Conservation (phyloP, 2,329 filamentous ascomycete genomes). For the Diplocarpon rosae region DNA sequence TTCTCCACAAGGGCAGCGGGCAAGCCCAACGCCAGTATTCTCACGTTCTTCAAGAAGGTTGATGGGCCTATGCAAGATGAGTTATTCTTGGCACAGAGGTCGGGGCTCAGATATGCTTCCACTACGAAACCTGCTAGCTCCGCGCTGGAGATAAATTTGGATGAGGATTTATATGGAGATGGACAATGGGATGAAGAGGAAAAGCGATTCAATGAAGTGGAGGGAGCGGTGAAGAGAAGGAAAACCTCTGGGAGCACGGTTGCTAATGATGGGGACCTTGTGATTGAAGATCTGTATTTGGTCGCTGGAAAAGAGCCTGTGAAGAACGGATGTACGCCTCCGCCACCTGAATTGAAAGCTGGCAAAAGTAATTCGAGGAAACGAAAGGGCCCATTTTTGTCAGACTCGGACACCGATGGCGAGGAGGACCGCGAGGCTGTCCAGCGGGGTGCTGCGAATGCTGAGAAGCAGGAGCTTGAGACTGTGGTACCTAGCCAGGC, state of each 20-base stretch:
- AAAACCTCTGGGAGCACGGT: slow-evolving; percentile 26
- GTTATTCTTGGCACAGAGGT: slow-evolving; percentile 39
- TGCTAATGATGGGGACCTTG: slow-evolving; percentile 3
- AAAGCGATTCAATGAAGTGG: slow-evolving; percentile 32
- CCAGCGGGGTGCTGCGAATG: slow-evolving; percentile 12
- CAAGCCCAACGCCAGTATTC: slow-evolving; percentile 51
- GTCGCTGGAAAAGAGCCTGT: neutral
- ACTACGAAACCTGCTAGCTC: too few relatives aligned
- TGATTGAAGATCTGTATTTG: slow-evolving; percentile 1
- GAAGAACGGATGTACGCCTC: slow-evolving; percentile 12
- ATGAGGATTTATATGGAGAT: slow-evolving; percentile 19
- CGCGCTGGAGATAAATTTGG: too few relatives aligned
- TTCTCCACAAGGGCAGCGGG: slow-evolving; percentile 13
- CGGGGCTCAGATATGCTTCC: slow-evolving; percentile 10
- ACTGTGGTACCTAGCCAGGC: slow-evolving; percentile 7
- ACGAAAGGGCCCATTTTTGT: slow-evolving; percentile 52
- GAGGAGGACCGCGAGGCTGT: slow-evolving; percentile 20
- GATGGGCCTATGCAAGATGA: slow-evolving; percentile 39
- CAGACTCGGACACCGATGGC: slow-evolving; percentile 53
- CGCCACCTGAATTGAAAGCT: slow-evolving; percentile 22
- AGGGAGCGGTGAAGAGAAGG: slow-evolving; percentile 32
- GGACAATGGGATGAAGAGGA: slow-evolving; percentile 1
- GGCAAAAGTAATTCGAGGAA: slow-evolving; percentile 18
- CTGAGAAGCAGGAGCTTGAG: slow-evolving; percentile 15
- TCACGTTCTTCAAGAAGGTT: slow-evolving; percentile 66